A percentile compares a stretch with the other conserved stretches of the same genome.
Conservation (phyloP, 1,284 basidiomycete species). For the Mycosarcoma mackinlayi region DNA sequence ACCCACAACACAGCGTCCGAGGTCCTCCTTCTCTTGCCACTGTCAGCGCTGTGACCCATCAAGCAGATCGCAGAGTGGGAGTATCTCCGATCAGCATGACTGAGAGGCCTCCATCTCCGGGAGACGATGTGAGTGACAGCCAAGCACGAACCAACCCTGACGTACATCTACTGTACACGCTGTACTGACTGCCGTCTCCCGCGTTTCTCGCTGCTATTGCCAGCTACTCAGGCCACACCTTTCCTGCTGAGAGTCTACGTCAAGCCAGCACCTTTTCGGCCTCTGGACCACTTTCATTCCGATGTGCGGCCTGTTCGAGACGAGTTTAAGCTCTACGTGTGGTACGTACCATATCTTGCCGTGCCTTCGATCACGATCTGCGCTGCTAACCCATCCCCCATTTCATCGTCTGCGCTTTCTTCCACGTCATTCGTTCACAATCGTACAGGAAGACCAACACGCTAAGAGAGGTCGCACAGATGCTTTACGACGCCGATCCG, state of each 20-base stretch:
- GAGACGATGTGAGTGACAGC: slow-evolving; percentile 47
- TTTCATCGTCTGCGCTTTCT: not conserved
- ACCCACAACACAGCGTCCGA: too few relatives aligned
- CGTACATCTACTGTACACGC: too few relatives aligned
- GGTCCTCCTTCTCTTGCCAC: too few relatives aligned
- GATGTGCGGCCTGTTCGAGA: slow-evolving; percentile 17
- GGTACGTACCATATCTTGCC: slow-evolving; percentile 18
- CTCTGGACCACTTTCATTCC: slow-evolving; percentile 42
- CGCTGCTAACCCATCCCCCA: not conserved
- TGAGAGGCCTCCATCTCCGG: slow-evolving; percentile 36
- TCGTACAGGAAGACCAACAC: slow-evolving; percentile 55
- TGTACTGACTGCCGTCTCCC: too few relatives aligned
- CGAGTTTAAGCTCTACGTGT: slow-evolving; percentile 53
- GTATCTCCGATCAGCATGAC: slow-evolving; percentile 15
- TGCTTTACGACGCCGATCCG: slow-evolving; percentile 53
- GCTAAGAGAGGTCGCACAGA: slow-evolving; percentile 53
- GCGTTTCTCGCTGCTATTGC: not conserved
- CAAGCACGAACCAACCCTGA: too few relatives aligned
- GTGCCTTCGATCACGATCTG: not conserved
- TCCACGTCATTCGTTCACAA: not conserved
- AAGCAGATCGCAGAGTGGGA: too few relatives aligned
- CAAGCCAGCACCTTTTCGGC: slow-evolving; percentile 43
- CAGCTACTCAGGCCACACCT: slow-evolving; percentile 31
- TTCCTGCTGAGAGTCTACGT: slow-evolving; percentile 37
- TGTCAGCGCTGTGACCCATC: too few relatives aligned